Evolutionary conservation across 345 rosid genomes (phyloP), one percentile per base, ranked within the genome.

Genomic region (Crucihimalaya himalaica): DNA sequence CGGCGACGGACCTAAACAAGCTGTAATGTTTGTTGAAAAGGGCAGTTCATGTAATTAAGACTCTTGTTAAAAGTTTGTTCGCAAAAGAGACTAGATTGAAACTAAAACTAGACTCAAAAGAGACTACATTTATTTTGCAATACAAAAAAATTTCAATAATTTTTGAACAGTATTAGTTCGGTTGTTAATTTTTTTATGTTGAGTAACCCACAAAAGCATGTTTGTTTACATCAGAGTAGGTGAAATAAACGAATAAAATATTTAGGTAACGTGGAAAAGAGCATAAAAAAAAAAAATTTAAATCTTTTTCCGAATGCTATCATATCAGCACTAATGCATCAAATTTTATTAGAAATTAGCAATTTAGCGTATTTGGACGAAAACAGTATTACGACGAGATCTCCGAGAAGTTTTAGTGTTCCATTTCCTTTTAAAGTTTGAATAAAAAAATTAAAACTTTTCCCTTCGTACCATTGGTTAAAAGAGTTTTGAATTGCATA

Each of bases 1-100:
- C 40, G 31, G 71, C 55, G 57, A 53, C 50, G 39, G 25, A 42
- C 28, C 57, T 64, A 57, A 46, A 34, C 29, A 73, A 46, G 51
- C 50, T 32, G 20, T 45, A 63, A 16, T 65, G 35, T 73, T 63
- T 65, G 71, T 64, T 73, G 77, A 54, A 63, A 54, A 66, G 27
- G 18, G 35, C 10, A 45, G 21, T 32, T 29, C 15, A n/a, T 54
- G 20, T 64, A 32, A 64, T 64, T 43, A 64, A 27, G 39, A 43
- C 14, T 57, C 54, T 55, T 43, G 31, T 25, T 55, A 23, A 59
- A 73, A 55, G 50, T 64, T 23, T 73, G 40, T 16, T 61, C 23
- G 10, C 28, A 51, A 27, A 60, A 34, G 16, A 48, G 4, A 47
- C 10, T 21, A 47, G 6, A n/a, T 14, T 39, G 28, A 48, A 16